Percentiles rank a stretch among this genome's conserved stretches.
Evolutionary conservation across 176 grass and related monocot genomes (phyloP).

Genomic region (Themeda triandra): DNA sequence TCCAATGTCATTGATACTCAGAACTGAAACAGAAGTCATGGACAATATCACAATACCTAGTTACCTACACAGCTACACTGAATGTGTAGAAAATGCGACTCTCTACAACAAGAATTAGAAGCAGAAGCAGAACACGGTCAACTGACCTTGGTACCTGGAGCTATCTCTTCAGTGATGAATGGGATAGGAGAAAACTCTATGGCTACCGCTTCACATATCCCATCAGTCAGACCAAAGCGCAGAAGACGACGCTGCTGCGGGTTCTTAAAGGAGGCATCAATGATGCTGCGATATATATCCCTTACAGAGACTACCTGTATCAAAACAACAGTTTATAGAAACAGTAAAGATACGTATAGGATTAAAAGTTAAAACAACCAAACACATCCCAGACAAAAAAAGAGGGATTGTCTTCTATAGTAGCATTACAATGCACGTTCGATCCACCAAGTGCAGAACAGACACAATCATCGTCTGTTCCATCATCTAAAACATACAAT

Average conservation of each 20-base stretch:
- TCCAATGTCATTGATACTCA: background rate
- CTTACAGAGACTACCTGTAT: slow-evolving; percentile 68
- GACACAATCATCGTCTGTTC: background rate
- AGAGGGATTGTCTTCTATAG: background rate
- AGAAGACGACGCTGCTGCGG: slow-evolving; percentile 50
- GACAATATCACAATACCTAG: too few species aligned
- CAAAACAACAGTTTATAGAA: background rate
- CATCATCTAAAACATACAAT: background rate
- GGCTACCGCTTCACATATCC: slow-evolving; percentile 57
- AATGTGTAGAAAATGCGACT: background rate
- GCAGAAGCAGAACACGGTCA: background rate
- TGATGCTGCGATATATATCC: slow-evolving; percentile 73
- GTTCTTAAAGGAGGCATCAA: slow-evolving; percentile 71
- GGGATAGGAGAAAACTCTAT: slow-evolving; percentile 70
- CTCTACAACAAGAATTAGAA: background rate
- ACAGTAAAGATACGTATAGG: background rate
- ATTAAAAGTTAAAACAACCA: background rate
- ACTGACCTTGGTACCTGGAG: slow-evolving; percentile 82
- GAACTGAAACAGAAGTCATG: background rate
- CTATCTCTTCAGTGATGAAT: slow-evolving; percentile 66
- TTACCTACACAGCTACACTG: too few species aligned
- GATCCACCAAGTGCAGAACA: background rate
- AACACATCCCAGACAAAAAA: background rate
- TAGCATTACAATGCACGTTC: background rate
- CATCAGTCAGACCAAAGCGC: slow-evolving; percentile 71